These are phyloP conservation scores for Termitomyces sp. DNA, from an alignment of 768 basidiomycete genomes.

Conservation along the genomic window DNA sequence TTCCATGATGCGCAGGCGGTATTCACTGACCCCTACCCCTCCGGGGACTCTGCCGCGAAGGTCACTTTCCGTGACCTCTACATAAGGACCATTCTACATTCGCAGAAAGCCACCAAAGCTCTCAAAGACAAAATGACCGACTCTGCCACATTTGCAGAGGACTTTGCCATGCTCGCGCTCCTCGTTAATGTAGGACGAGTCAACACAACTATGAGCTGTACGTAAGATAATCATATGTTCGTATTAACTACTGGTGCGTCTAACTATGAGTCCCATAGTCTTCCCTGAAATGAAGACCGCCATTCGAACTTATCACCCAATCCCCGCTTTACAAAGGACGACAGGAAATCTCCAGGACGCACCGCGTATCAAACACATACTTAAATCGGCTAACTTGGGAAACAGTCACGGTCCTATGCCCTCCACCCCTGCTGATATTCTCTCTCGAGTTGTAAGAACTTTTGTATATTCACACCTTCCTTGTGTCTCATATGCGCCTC, in stretches of 20 bases:
- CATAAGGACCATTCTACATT: slow-evolving; percentile 43
- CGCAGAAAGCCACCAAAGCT: slow-evolving; percentile 63
- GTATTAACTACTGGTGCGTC: slow-evolving; percentile 3
- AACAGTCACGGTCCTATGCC: slow-evolving; percentile 41
- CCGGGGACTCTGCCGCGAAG: slow-evolving; percentile 20
- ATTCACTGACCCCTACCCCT: slow-evolving; percentile 41
- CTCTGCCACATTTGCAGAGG: slow-evolving; percentile 50
- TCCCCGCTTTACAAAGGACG: slow-evolving; percentile 71
- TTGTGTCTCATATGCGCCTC: neutral
- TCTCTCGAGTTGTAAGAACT: slow-evolving; percentile 43
- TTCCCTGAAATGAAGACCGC: slow-evolving; percentile 91
- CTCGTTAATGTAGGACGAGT: slow-evolving; percentile 77
- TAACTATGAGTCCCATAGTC: slow-evolving; percentile 32
- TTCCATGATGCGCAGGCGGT: slow-evolving; percentile 63
- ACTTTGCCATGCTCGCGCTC: slow-evolving; percentile 71
- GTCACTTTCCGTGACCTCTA: slow-evolving; percentile 62
- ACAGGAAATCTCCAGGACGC: slow-evolving; percentile 72
- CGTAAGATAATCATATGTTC: slow-evolving; percentile 25
- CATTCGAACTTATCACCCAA: slow-evolving; percentile 83
- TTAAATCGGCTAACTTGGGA: slow-evolving; percentile 54
- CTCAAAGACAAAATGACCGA: slow-evolving; percentile 70
- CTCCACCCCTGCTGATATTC: slow-evolving; percentile 52
- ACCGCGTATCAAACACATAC: slow-evolving; percentile 70
- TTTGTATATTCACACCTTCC: neutral
- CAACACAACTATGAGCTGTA: slow-evolving; percentile 82